These are phyloP conservation scores for Brassica napus DNA, from an alignment of 345 rosid genomes.

Conservation along the genomic window Da-Ae NC_063439.1:25861501-25862000, in stretches of 20 bases:
- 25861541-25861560: conserved; percentile 85
- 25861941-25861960: conserved; percentile 39
- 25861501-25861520: conserved; percentile 60
- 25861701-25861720: conserved; percentile 80
- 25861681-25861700: conserved; percentile 95
- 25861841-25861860: conserved; percentile 12
- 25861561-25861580: conserved; percentile 88
- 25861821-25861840: conserved; percentile 89
- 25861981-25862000: conserved; percentile 29
- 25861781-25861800: conserved; percentile 50
- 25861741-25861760: conserved; percentile 96
- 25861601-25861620: conserved; percentile 54
- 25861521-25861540: conserved; percentile 73
- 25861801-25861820: conserved; percentile 71
- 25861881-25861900: conserved; percentile 10
- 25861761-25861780: conserved; percentile 51
- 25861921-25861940: conserved; percentile 29
- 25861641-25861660: conserved; percentile 24
- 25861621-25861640: conserved; percentile 39
- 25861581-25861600: conserved; percentile 63
- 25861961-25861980: conserved; percentile 30
- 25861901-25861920: conserved; percentile 28
- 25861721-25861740: conserved; percentile 58
- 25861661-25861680: conserved; percentile 37
- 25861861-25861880: conserved; percentile 15